A percentile compares a stretch with the other conserved stretches of the same genome.
Evolutionary conservation across 345 rosid species (phyloP).

Genomic region (Boechera divaricarpa): DNA sequence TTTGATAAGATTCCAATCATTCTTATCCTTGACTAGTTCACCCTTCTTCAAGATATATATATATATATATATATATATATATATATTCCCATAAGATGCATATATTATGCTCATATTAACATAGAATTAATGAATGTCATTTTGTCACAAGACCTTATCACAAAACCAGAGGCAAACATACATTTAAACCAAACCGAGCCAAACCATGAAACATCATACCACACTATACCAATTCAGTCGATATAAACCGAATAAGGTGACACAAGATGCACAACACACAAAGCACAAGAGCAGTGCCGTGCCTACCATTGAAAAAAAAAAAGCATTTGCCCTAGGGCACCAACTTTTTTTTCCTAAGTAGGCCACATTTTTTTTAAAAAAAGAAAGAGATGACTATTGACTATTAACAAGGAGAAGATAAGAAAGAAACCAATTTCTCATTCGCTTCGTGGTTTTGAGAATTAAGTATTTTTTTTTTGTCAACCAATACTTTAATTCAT

Average conservation of each 20-base stretch:
- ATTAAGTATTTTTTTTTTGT: too few relatives aligned
- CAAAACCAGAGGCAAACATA: slow-evolving; percentile 1
- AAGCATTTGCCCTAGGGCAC: too few relatives aligned
- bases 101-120: slow-evolving; percentile 1
- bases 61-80: not conserved
- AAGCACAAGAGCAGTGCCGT: not conserved
- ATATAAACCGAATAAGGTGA: not conserved
- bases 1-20: slow-evolving; percentile 20
- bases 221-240: not conserved
- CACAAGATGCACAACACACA: not conserved
- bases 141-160: slow-evolving; percentile 6
- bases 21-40: slow-evolving; percentile 22
- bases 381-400: too few relatives aligned
- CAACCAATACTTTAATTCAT: too few relatives aligned
- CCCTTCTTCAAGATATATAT: not conserved
- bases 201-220: not conserved
- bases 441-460: too few relatives aligned
- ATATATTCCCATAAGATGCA: slow-evolving; percentile 23
- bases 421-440: too few relatives aligned
- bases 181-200: not conserved
- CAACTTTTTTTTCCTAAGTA: too few relatives aligned
- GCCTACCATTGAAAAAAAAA: too few relatives aligned
- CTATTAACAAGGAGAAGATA: too few relatives aligned
- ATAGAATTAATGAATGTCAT: not conserved
- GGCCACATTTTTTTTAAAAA: too few relatives aligned